phyloP scores from a whole-genome alignment of 129 eudicot genomes.

The Ambrosia trifida region DNA sequence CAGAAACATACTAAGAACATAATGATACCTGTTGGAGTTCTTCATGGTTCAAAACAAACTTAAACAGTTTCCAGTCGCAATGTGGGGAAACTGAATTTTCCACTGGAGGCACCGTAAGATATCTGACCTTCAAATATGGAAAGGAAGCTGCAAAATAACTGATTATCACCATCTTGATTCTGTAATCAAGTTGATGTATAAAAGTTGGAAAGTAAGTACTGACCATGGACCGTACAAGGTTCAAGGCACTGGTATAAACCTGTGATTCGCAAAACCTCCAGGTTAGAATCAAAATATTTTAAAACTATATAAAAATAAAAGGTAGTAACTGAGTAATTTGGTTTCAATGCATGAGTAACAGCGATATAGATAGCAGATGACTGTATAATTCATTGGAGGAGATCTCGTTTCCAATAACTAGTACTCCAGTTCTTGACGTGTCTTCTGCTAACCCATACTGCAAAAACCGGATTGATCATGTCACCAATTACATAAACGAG shows the following conservation, averaged over 20 bases:
- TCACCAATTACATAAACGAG: background rate
- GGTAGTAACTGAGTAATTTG: conserved; percentile 71
- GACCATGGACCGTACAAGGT: conserved; percentile 69
- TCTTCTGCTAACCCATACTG: conserved; percentile 99
- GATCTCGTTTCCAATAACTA: conserved; percentile 50
- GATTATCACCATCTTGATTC: background rate
- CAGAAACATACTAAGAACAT: background rate
- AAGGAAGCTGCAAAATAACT: conserved; percentile 68
- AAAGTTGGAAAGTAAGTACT: conserved; percentile 6
- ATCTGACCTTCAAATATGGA: conserved; percentile 87
- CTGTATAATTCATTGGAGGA: conserved; percentile 80
- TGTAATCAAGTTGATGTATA: background rate
- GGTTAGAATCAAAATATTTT: conserved; percentile 5
- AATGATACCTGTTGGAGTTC: conserved; percentile 73
- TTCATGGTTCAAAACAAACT: conserved; percentile 85
- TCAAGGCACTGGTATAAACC: conserved; percentile 92
- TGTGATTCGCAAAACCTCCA: conserved; percentile 30
- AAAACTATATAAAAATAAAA: conserved; percentile 4
- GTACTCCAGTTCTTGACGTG: conserved; percentile 82
- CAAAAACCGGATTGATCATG: conserved; percentile 18
- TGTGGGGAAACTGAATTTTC: conserved; percentile 80
- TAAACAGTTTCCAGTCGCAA: conserved; percentile 76
- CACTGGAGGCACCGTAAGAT: conserved; percentile 77
- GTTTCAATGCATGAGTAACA: conserved; percentile 91
- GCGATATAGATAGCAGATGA: conserved; percentile 90